A percentile compares a stretch with the other conserved stretches of the same genome.
These are phyloP conservation scores for Tuber borchii DNA, from an alignment of 495 filamentous ascomycete genomes.

Conservation along the genomic window DNA sequence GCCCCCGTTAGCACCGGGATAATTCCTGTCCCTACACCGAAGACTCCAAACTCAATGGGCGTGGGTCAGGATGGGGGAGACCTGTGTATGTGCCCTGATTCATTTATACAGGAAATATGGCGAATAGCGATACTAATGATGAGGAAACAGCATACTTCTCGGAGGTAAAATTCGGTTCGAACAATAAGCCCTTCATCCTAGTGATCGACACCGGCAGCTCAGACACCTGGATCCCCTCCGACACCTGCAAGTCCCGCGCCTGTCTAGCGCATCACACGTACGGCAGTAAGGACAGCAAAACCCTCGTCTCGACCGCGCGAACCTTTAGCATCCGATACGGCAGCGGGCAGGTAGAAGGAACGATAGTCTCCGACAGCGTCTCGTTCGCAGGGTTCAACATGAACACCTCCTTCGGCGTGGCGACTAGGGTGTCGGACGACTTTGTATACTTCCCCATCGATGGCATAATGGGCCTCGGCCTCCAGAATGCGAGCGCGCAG, in stretches of 20 bases:
- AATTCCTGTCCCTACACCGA: slow-evolving; percentile 29
- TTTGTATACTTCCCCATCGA: slow-evolving; percentile 74
- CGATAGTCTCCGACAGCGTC: slow-evolving; percentile 57
- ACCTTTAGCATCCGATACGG: slow-evolving; percentile 63
- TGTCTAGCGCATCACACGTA: slow-evolving; percentile 64
- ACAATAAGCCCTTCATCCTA: slow-evolving; percentile 60
- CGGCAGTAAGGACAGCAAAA: slow-evolving; percentile 54
- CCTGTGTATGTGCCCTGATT: slow-evolving; percentile 21
- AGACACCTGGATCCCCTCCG: slow-evolving; percentile 71
- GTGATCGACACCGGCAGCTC: slow-evolving; percentile 72
- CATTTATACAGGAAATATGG: not conserved
- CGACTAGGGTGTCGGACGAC: slow-evolving; percentile 57
- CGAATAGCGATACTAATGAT: slow-evolving; percentile 11
- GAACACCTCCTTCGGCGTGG: slow-evolving; percentile 61
- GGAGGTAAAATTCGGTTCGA: slow-evolving; percentile 59
- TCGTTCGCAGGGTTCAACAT: slow-evolving; percentile 59
- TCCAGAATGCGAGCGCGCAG: slow-evolving; percentile 45
- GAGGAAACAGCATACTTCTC: slow-evolving; percentile 58
- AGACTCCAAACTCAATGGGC: slow-evolving; percentile 32
- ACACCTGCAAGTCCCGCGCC: slow-evolving; percentile 54
- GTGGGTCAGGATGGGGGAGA: slow-evolving; percentile 34
- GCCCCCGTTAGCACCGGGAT: slow-evolving; percentile 13
- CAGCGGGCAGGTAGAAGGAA: slow-evolving; percentile 60
- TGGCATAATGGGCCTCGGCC: slow-evolving; percentile 76
- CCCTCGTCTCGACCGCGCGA: slow-evolving; percentile 48